Evolutionary conservation across 495 filamentous ascomycete species (phyloP), one percentile per base, ranked within the genome.

Genomic region (Penicillium soppii): DNA sequence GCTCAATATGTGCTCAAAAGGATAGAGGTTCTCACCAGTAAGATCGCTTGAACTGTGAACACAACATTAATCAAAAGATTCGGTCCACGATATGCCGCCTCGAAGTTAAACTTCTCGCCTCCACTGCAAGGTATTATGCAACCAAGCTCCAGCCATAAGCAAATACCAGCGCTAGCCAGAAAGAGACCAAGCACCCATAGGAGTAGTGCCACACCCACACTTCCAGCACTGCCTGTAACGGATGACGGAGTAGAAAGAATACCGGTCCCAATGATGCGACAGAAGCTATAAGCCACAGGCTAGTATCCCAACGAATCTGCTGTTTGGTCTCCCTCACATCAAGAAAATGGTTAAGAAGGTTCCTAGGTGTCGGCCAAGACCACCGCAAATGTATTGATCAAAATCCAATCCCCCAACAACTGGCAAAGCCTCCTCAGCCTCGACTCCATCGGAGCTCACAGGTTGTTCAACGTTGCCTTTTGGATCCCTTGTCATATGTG

Each of bases 61-160:
- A 89, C 59, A 0, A 79, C 80, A 1, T 84, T 83, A 0, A 82
- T 81, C 20, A 91, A 70, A 50, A 86, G 82, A 9, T 77, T 77
- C 1, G 87, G 87, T 25, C 70, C 70, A 1, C 76, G 80, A 61
- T 88, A 91, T 0, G 81, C 84, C 44, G 83, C 86, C 54, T 91
- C 86, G 33, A 90, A 79, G 52, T 90, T 90, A 15, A 88, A 80
- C 59, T 89, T 89, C 37, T 81, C 76, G 21, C 85, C 86, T 5
- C 86, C 84, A 17, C 78, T 83, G 17, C 82, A 70, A 12, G 86
- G 85, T 39, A 88, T 70, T 77, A 87, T 85, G 58, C 76, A 83
- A 1, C 85, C 86, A 54, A 83, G 82, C 57, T 90, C 86, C 5
- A 90, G 64, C 30, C 70, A 76, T 2, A 90, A 74, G 1, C 77